Percentiles rank a stretch among this genome's conserved stretches.
Evolutionary conservation across 306 rosid genomes (phyloP).

Genomic region (Vachellia pachyceras): DNA sequence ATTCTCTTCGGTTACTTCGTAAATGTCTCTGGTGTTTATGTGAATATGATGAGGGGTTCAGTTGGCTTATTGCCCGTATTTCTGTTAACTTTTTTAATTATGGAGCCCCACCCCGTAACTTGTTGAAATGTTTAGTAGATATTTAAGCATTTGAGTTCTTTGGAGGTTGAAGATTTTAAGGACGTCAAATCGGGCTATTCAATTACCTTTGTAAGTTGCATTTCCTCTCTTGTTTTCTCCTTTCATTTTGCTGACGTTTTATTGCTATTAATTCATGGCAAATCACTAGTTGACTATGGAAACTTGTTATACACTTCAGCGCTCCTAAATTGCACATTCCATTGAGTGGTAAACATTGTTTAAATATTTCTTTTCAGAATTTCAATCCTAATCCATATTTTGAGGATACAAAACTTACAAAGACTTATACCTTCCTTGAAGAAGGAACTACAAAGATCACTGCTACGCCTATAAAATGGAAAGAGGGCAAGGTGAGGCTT

Average conservation of each 20-base stretch:
- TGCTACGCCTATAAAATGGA: slow-evolving; percentile 89
- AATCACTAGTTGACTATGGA: not conserved
- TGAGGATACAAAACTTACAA: slow-evolving; percentile 77
- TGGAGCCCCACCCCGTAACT: not conserved
- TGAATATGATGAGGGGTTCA: too few species aligned
- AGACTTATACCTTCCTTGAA: slow-evolving; percentile 82
- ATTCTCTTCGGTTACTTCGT: not conserved
- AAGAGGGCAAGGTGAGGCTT: slow-evolving; percentile 78
- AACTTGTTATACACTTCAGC: too few species aligned
- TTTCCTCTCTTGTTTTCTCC: slow-evolving; percentile 5
- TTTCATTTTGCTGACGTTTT: not conserved
- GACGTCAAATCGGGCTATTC: slow-evolving; percentile 91
- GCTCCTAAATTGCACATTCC: too few species aligned
- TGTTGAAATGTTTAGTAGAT: slow-evolving; percentile 50
- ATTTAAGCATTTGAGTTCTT: slow-evolving; percentile 79
- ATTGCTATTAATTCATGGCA: not conserved
- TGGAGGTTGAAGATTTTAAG: slow-evolving; percentile 89
- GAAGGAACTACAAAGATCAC: slow-evolving; percentile 84
- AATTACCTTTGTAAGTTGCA: slow-evolving; percentile 77
- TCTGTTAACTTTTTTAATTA: not conserved
- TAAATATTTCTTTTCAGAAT: slow-evolving; percentile 55
- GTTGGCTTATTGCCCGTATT: too few species aligned
- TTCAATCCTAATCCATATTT: slow-evolving; percentile 85
- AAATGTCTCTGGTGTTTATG: too few species aligned
- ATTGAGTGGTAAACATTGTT: slow-evolving; percentile 7